Base-by-base conservation (phyloP, 805 yeast genomes). In the Ogataea nonfermentans region DNA sequence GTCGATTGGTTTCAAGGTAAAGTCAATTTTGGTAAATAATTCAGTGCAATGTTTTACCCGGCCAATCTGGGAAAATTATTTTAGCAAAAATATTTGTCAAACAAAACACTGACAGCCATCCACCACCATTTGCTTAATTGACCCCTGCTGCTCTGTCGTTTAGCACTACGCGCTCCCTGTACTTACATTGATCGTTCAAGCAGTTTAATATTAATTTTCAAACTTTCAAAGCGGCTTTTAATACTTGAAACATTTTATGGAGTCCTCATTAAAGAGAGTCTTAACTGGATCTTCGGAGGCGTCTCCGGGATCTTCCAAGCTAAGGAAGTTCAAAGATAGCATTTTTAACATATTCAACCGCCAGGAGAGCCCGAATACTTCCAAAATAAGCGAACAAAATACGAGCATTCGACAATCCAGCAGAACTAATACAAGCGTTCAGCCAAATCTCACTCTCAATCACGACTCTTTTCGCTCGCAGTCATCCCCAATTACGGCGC, bases 401-500 rank as follows among this genome's bases (percentile, higher is more conserved):
- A 13, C 25, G 10, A 24, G 34, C 8, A 11, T 15, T 25, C 17
- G 6, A 6, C 12, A 22, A 6, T 12, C 22, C 2, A 13, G 23
- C 17, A 24, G 34, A 17, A 31, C 41, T 7, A n/a, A 27, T 25
- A 25, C 31, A 26, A 27, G 35, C 16, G 9, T 22, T 7, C 13
- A 17, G 7, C 27, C 27, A 13, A 29, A 29, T 13, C 29, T 29
- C n/a, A 32, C 32, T 16, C 27, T 32, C 23, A 39, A 33, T 29
- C 20, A 22, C 26, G 42, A 32, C 42, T 39, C 42, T 16, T 39
- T 39, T 26, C 33, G 42, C 14, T 39, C 41, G 11, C 41, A 35
- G 24, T 26, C 42, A 12, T 34, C 43, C 10, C 47, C 52, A 4
- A 37, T 58, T 14, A 57, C 61, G 6, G 62, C 59, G 4, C 49